Conservation (phyloP, 768 basidiomycete genomes). For the Gloeopeniophorella convolvens region DNA sequence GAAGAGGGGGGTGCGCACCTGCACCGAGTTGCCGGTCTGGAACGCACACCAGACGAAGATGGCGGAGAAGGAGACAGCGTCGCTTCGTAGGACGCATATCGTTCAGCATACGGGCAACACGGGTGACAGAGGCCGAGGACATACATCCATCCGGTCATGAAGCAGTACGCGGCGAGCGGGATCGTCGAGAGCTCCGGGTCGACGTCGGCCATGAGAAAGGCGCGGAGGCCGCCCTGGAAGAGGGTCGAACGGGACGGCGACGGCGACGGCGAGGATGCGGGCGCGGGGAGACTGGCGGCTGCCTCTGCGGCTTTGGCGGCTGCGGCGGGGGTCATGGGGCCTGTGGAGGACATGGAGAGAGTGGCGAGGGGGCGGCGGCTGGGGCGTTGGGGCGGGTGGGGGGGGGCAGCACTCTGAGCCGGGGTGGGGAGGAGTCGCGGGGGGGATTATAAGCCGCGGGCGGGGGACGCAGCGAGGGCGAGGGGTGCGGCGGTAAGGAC, state of each 20-base stretch:
- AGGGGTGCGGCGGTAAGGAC: too few relatives aligned
- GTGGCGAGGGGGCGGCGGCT: background rate
- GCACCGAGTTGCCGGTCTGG: constrained; percentile 73
- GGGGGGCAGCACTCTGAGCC: too few relatives aligned
- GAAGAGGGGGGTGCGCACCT: constrained; percentile 34
- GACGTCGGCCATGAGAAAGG: constrained; percentile 36
- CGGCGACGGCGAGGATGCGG: background rate
- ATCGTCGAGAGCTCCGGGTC: constrained; percentile 44
- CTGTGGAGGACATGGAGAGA: background rate
- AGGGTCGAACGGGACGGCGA: background rate
- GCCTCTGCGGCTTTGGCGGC: constrained; percentile 4
- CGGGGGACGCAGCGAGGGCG: too few relatives aligned
- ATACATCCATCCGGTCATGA: constrained; percentile 77
- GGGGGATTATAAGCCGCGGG: too few relatives aligned
- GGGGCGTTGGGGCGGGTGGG: background rate
- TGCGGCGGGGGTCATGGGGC: background rate
- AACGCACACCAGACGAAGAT: constrained; percentile 83
- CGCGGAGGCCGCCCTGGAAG: constrained; percentile 26
- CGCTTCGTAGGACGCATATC: too few relatives aligned
- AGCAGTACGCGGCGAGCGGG: constrained; percentile 60
- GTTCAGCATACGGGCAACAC: too few relatives aligned
- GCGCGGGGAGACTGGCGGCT: constrained; percentile 7
- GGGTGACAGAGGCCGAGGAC: constrained; percentile 23
- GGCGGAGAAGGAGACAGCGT: constrained; percentile 69
- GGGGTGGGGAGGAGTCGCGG: background rate